Conservation (phyloP, 352 stramenopile genomes). For the Pythium volutum region DNA sequence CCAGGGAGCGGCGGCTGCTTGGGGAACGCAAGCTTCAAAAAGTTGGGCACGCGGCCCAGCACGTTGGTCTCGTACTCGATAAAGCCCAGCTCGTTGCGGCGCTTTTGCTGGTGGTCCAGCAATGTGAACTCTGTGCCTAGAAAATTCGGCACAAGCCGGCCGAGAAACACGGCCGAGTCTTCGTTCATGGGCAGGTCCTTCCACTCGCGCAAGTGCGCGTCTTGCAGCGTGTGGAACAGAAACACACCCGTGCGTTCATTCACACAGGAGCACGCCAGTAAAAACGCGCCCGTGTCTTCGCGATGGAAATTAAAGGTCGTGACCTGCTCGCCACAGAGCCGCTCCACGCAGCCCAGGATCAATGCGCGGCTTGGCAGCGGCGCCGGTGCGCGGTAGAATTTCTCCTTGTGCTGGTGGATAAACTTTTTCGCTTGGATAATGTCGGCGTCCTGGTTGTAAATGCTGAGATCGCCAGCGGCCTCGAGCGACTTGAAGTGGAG, state of each 20-base stretch:
- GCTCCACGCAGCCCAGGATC: conserved; percentile 67
- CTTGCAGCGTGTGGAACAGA: conserved; percentile 81
- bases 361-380: conserved; percentile 29
- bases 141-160: conserved; percentile 75
- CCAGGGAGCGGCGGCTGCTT: conserved; percentile 19
- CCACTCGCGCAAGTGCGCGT: conserved; percentile 67
- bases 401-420: conserved; percentile 77
- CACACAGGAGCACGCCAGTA: conserved; percentile 64
- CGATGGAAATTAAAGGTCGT: conserved; percentile 83
- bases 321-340: conserved; percentile 67
- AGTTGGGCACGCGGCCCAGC: conserved; percentile 73
- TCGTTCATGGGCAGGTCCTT: conserved; percentile 71
- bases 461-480: conserved; percentile 55
- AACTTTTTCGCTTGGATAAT: conserved; percentile 65
- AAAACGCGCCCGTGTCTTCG: conserved; percentile 78
- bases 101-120: conserved; percentile 71
- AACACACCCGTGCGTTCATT: conserved; percentile 70
- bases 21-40: conserved; percentile 60
- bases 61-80: conserved; percentile 82
- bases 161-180: conserved; percentile 78
- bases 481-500: conserved; percentile 80
- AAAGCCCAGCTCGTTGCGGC: conserved; percentile 64
- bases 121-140: conserved; percentile 84
- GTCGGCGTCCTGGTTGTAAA: conserved; percentile 60
- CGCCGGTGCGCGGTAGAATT: conserved; percentile 46